Conservation (phyloP, 768 basidiomycete genomes). For the Suillus paluster region DNA sequence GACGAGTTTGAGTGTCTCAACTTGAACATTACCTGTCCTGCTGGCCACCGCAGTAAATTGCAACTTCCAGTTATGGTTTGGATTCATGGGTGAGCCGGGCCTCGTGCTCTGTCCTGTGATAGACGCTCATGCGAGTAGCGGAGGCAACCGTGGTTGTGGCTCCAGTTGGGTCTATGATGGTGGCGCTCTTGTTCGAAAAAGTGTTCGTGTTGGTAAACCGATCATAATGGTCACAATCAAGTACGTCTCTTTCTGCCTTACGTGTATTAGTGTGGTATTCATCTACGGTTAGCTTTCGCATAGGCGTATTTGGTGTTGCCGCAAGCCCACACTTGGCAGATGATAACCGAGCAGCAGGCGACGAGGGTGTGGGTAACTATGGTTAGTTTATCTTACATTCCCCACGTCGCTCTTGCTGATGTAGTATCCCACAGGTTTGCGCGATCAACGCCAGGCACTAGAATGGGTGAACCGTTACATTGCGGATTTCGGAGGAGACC, state of each 20-base stretch:
- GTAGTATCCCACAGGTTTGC: slow-evolving; percentile 48
- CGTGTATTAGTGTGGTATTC: slow-evolving; percentile 8
- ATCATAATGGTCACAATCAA: slow-evolving; percentile 77
- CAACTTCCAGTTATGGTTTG: slow-evolving; percentile 80
- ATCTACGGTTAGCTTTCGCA: slow-evolving; percentile 58
- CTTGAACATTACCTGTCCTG: slow-evolving; percentile 79
- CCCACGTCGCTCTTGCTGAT: slow-evolving; percentile 12
- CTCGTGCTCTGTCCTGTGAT: slow-evolving; percentile 11
- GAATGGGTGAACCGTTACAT: slow-evolving; percentile 69
- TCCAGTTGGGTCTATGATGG: slow-evolving; percentile 81
- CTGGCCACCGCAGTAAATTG: slow-evolving; percentile 53
- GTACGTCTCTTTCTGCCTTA: slow-evolving; percentile 46
- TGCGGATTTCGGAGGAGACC: slow-evolving; percentile 68
- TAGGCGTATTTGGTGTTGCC: slow-evolving; percentile 80
- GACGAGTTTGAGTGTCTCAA: slow-evolving; percentile 84
- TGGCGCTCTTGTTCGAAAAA: slow-evolving; percentile 70
- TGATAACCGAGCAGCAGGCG: slow-evolving; percentile 66
- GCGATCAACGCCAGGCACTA: slow-evolving; percentile 66
- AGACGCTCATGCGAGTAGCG: slow-evolving; percentile 46
- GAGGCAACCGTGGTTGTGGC: slow-evolving; percentile 73
- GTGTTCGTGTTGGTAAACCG: slow-evolving; percentile 64
- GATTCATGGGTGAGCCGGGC: slow-evolving; percentile 77
- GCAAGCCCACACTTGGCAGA: slow-evolving; percentile 66
- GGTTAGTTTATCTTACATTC: slow-evolving; percentile 44
- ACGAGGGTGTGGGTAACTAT: slow-evolving; percentile 79